Base-by-base conservation (phyloP, 805 yeast genomes). In the Nakazawaea ishiwadae region DNA sequence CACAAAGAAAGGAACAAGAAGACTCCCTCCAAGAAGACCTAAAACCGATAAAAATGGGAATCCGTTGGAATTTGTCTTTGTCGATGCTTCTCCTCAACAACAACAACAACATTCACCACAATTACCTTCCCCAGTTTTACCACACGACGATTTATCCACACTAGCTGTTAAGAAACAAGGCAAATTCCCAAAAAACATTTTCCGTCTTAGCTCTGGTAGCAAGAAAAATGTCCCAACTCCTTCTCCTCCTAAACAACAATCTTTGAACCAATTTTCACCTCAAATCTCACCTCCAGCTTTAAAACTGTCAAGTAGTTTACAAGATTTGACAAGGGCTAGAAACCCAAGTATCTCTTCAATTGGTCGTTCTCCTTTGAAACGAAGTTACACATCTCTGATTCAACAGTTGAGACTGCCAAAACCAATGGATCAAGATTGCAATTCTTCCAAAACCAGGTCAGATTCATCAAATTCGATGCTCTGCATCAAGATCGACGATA, bases 51-150 rank as follows among this genome's bases (percentile, higher is more conserved):
- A 59, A 45, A 55, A 56, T 31, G 65, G 65, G 0, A 50, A 48
- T 14, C 63, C 64, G 4, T 32, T 51, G 21, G 61, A 59, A 42
- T 62, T 60, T 40, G 44, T 58, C 18, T 62, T 61, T 49, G 65
- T 62, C 16, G 63, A 62, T 36, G 40, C 47, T 6, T 42, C 47
- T 8, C 52, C 52, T 9, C 39, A 35, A 40, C 44, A 32, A 23
- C 28, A n/a, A n/a, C n/a, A n/a, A n/a, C n/a, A n/a, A n/a, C n/a
- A n/a, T n/a, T 15, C 31, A 12, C 16, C 18, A 34, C 21, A 21
- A 19, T 7, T 10, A 32, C 8, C 35, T 15, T 15, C 26, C 18
- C 4, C 26, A 24, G 12, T 10, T 24, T 24, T n/a, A 24, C 12
- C 27, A 24, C 12, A 24, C 9, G 12, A 24, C 12, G 12, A 24